Conservation (phyloP, 164 flowering plant genomes). For the Chimonanthus praecox region DNA sequence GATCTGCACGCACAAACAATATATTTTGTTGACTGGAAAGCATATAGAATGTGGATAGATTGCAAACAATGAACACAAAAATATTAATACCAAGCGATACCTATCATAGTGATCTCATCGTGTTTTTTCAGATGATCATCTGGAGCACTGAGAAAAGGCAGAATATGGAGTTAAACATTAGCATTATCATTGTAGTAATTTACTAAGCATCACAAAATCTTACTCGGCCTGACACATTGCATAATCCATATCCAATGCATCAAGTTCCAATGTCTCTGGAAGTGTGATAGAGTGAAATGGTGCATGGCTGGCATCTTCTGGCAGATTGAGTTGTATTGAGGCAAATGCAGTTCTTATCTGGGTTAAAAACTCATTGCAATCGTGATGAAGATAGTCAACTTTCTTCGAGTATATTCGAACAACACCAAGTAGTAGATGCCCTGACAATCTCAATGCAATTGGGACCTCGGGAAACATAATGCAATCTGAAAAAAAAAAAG, state of each 20-base stretch:
- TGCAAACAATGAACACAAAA: neutral
- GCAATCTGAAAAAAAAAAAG: constrained; percentile 29
- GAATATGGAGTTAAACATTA: neutral
- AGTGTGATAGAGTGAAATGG: constrained; percentile 65
- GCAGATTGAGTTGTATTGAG: constrained; percentile 37
- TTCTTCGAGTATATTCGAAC: constrained; percentile 89
- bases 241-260: constrained; percentile 49
- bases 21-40: neutral
- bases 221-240: constrained; percentile 28
- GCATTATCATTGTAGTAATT: neutral
- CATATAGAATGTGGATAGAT: neutral
- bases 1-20: constrained; percentile 37
- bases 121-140: constrained; percentile 50
- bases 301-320: constrained; percentile 59
- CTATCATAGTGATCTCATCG: constrained; percentile 80
- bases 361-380: constrained; percentile 37
- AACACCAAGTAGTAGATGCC: constrained; percentile 82
- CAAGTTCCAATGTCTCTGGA: constrained; percentile 64
- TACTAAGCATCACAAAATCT: neutral
- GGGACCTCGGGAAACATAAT: constrained; percentile 85
- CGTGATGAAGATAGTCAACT: constrained; percentile 66
- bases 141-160: constrained; percentile 27
- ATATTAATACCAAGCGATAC: constrained; percentile 20
- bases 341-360: constrained; percentile 36
- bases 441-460: constrained; percentile 77